phyloP scores from a whole-genome alignment of 805 yeast genomes.

The Cyberlindnera xylosilytica region DNA sequence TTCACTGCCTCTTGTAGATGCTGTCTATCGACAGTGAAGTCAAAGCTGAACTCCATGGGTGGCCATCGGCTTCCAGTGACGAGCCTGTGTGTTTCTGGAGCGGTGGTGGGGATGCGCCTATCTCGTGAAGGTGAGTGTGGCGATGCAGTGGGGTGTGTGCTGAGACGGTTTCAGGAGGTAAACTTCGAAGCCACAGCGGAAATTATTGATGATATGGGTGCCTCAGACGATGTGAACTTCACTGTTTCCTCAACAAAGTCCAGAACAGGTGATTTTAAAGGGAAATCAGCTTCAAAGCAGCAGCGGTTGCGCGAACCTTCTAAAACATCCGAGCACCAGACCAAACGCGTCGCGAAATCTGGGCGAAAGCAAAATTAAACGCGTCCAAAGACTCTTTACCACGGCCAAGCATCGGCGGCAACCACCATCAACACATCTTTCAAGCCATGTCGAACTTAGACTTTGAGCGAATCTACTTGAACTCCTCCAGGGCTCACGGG shows the following conservation, averaged over 20 bases:
- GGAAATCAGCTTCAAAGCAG: neutral
- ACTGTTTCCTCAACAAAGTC: no score
- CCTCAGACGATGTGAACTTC: no score
- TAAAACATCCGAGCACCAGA: neutral
- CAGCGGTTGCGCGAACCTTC: neutral
- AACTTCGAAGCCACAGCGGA: no score
- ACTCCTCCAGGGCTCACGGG: slow-evolving; percentile 81
- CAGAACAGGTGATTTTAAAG: no score
- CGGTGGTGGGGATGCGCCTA: no score
- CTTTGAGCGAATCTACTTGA: slow-evolving; percentile 86
- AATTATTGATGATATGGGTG: no score
- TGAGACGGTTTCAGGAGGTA: no score
- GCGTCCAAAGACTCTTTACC: no score
- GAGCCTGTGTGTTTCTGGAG: neutral
- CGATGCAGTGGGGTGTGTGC: no score
- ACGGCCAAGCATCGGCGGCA: no score
- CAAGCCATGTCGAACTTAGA: slow-evolving; percentile 48
- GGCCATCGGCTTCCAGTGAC: neutral
- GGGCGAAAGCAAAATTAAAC: neutral
- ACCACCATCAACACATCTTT: no score
- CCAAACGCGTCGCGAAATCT: neutral
- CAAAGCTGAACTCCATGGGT: slow-evolving; percentile 42
- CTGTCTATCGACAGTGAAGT: slow-evolving; percentile 48
- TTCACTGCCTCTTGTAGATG: slow-evolving; percentile 52
- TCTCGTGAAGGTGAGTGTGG: no score